These are phyloP conservation scores for Cercospora sp. DNA, from an alignment of 2,329 filamentous ascomycete species.

Conservation along the genomic window DNA sequence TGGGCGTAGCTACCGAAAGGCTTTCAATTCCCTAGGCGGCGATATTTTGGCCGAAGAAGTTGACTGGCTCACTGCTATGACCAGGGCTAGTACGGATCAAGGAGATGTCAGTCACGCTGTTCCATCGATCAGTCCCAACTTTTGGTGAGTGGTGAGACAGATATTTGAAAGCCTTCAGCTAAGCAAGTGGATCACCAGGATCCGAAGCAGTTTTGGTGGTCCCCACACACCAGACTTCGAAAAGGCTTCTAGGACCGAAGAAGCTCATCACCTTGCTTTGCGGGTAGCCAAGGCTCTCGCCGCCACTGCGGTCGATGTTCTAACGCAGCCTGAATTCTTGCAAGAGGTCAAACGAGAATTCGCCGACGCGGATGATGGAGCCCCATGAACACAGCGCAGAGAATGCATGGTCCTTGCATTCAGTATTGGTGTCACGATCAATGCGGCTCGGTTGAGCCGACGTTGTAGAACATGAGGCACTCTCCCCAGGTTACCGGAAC, in stretches of 20 bases:
- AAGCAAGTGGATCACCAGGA: neutral
- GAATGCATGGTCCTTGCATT: constrained; percentile 1
- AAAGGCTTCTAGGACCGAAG: constrained; percentile 40
- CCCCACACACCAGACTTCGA: constrained; percentile 47
- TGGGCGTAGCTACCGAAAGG: constrained; percentile 24
- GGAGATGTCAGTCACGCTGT: constrained; percentile 60
- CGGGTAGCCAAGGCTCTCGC: constrained; percentile 42
- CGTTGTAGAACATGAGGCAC: neutral
- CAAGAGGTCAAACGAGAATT: constrained; percentile 35
- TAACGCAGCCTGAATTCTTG: constrained; percentile 32
- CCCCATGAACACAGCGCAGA: neutral
- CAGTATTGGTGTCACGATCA: neutral
- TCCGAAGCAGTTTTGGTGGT: constrained; percentile 30
- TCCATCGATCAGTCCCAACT: constrained; percentile 51
- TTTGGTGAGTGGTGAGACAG: neutral
- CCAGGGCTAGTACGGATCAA: constrained; percentile 60
- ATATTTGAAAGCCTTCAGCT: neutral
- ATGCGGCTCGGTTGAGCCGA: neutral
- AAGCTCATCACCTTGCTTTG: constrained; percentile 39
- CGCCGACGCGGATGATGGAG: neutral
- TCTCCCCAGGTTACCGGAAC: neutral
- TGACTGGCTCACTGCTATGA: constrained; percentile 46
- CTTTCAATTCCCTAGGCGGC: constrained; percentile 40
- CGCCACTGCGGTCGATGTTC: constrained; percentile 42
- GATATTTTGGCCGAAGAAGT: constrained; percentile 42